Percentiles rank a stretch among this genome's conserved stretches.
These are phyloP conservation scores for Chlamydomonas applanata DNA, from an alignment of 139 green algal genomes.

Conservation along the genomic window DNA sequence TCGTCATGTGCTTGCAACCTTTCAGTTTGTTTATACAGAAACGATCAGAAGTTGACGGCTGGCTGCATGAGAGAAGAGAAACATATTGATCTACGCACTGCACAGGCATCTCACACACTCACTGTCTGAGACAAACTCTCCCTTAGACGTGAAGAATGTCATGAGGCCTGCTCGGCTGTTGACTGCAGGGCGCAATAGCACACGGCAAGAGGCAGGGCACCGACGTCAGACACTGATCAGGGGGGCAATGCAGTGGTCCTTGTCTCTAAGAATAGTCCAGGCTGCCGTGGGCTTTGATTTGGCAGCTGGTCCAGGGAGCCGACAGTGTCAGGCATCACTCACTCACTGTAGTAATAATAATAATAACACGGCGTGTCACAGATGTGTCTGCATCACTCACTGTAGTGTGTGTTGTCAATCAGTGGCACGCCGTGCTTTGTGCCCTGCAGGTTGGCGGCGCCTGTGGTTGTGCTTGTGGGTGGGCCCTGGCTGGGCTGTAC, in stretches of 20 bases:
- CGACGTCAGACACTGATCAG: neutral
- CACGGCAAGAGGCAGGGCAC: neutral
- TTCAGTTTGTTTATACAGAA: too few relatives aligned
- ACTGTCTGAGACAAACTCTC: constrained; percentile 39
- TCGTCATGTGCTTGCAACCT: too few relatives aligned
- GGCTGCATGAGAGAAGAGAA: too few relatives aligned
- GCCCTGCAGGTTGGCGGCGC: constrained; percentile 30
- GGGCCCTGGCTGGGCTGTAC: constrained; percentile 30
- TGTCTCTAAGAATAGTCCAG: neutral
- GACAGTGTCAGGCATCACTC: too few relatives aligned
- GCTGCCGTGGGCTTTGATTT: too few relatives aligned
- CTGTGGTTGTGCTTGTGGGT: constrained; percentile 41
- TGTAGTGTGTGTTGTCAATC: constrained; percentile 40
- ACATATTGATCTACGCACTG: too few relatives aligned
- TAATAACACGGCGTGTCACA: neutral
- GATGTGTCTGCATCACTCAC: constrained; percentile 37
- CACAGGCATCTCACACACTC: too few relatives aligned
- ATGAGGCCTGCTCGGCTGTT: constrained; percentile 41
- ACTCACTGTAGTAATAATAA: too few relatives aligned
- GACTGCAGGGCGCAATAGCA: too few relatives aligned
- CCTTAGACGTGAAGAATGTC: constrained; percentile 51
- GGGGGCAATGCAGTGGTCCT: neutral
- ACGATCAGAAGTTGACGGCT: too few relatives aligned
- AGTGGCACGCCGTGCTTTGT: constrained; percentile 5
- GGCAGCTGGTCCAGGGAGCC: too few relatives aligned